Evolutionary conservation across 2,329 filamentous ascomycete species (phyloP).

Genomic region (Claviceps pazoutovae): DNA sequence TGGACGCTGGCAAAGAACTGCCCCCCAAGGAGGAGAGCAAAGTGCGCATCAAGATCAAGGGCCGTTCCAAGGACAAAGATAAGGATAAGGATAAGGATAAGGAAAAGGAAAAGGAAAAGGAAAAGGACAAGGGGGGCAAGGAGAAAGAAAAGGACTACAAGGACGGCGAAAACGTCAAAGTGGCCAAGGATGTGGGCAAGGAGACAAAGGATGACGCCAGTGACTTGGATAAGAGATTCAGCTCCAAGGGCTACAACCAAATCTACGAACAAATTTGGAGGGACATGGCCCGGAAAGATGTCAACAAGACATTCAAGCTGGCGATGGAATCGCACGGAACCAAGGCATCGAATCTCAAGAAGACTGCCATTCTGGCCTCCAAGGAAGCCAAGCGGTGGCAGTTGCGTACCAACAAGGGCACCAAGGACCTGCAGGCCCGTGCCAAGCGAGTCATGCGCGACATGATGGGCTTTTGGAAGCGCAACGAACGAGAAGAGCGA

Average conservation of each 20-base stretch:
- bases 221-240: conserved; percentile 51
- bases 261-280: conserved; percentile 97
- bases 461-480: conserved; percentile 99
- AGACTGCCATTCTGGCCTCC: conserved; percentile 89
- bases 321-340: conserved; percentile 75
- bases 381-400: conserved; percentile 98
- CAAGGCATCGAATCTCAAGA: conserved; percentile 90
- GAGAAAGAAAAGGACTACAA: conserved; percentile 28
- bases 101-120: conserved; percentile 36
- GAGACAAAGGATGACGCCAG: conserved; percentile 37
- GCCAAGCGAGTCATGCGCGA: conserved; percentile 98
- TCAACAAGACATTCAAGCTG: conserved; percentile 81
- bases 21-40: conserved; percentile 42
- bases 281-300: conserved; percentile 84
- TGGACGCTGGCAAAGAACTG: conserved; percentile 65
- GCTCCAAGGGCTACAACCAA: conserved; percentile 87
- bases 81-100: conserved; percentile 30
- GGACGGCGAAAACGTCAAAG: conserved; percentile 27
- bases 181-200: conserved; percentile 32
- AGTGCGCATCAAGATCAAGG: conserved; percentile 51
- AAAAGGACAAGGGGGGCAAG: conserved; percentile 26
- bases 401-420: conserved; percentile 92
- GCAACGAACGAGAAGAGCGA: conserved; percentile 93
- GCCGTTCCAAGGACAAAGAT: conserved; percentile 31
- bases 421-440: conserved; percentile 90